Conservation (phyloP, 805 yeast genomes). For the Tetrapisispora arboricola region DNA sequence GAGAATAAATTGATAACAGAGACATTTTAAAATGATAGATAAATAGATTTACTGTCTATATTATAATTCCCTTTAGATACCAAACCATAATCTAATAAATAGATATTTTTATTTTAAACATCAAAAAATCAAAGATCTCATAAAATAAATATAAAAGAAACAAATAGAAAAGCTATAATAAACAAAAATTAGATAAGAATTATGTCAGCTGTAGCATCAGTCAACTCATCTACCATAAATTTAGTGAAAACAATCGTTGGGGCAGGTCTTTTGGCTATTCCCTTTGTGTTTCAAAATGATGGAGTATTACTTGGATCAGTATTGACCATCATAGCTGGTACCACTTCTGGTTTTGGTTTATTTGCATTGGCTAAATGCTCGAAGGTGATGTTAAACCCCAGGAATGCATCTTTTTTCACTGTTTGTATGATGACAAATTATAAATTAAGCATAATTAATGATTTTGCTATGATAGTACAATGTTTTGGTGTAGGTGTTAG, state of each 20-base stretch:
- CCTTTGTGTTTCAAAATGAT: constrained; percentile 57
- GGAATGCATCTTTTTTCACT: constrained; percentile 58
- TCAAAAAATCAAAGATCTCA: too few species aligned
- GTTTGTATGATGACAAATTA: constrained; percentile 67
- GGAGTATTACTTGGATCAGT: constrained; percentile 50
- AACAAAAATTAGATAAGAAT: not conserved
- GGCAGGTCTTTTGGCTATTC: constrained; percentile 65
- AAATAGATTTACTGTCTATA: too few species aligned
- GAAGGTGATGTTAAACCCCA: constrained; percentile 42
- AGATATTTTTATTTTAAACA: too few species aligned
- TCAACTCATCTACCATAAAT: constrained; percentile 51
- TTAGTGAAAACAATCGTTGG: constrained; percentile 71
- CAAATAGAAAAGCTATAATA: too few species aligned
- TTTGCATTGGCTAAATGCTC: constrained; percentile 53
- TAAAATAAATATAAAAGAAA: too few species aligned
- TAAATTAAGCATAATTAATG: constrained; percentile 56
- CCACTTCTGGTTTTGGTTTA: constrained; percentile 58
- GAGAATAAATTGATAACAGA: too few species aligned
- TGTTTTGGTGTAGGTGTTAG: constrained; percentile 71
- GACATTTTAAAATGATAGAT: too few species aligned
- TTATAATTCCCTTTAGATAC: too few species aligned
- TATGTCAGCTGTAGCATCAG: constrained; percentile 35
- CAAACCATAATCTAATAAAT: too few species aligned
- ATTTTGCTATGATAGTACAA: constrained; percentile 62
- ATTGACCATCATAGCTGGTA: constrained; percentile 50